Percentiles rank a stretch among this genome's conserved stretches.
These are phyloP conservation scores for Tolypocladium pustulatum DNA, from an alignment of 2,329 filamentous ascomycete genomes.

Conservation along the genomic window DNA sequence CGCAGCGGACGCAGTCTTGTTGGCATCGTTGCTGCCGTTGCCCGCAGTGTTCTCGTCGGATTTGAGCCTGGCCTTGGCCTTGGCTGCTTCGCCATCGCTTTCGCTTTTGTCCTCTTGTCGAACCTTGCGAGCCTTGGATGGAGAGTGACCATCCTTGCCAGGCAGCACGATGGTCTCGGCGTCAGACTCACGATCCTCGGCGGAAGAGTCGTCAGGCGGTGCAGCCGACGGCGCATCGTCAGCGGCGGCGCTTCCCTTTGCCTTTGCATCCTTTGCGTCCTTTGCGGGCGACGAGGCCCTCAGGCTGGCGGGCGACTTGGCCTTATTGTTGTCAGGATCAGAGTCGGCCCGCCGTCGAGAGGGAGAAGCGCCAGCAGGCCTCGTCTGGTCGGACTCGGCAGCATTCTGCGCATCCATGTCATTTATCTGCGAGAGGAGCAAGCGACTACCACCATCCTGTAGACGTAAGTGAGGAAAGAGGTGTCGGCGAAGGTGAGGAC, in stretches of 20 bases:
- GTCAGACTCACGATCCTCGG: conserved; percentile 54
- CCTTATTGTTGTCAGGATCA: conserved; percentile 11
- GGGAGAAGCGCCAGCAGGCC: conserved; percentile 40
- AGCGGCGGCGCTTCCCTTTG: neutral
- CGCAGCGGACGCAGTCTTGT: conserved; percentile 19
- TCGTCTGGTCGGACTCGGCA: conserved; percentile 51
- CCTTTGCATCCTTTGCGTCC: conserved; percentile 2
- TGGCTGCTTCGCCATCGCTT: conserved; percentile 31
- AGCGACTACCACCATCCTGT: conserved; percentile 49
- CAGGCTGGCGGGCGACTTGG: conserved; percentile 4
- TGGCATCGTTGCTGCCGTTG: conserved; percentile 24
- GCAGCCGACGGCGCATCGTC: conserved; percentile 4
- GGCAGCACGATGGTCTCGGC: conserved; percentile 62
- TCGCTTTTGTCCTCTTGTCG: conserved; percentile 56
- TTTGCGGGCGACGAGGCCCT: conserved; percentile 7
- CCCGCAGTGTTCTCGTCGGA: conserved; percentile 5
- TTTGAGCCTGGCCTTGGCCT: conserved; percentile 18
- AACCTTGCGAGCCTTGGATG: conserved; percentile 51
- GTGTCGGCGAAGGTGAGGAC: conserved; percentile 5
- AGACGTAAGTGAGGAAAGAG: conserved; percentile 16
- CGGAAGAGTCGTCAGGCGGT: conserved; percentile 27
- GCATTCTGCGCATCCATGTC: conserved; percentile 61
- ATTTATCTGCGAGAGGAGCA: conserved; percentile 44
- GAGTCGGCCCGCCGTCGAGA: conserved; percentile 29
- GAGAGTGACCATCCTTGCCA: conserved; percentile 54